A percentile compares a stretch with the other conserved stretches of the same genome.
These are phyloP conservation scores for Hymenoscyphus salicellus DNA, from an alignment of 2,329 filamentous ascomycete genomes.

Conservation along the genomic window DNA sequence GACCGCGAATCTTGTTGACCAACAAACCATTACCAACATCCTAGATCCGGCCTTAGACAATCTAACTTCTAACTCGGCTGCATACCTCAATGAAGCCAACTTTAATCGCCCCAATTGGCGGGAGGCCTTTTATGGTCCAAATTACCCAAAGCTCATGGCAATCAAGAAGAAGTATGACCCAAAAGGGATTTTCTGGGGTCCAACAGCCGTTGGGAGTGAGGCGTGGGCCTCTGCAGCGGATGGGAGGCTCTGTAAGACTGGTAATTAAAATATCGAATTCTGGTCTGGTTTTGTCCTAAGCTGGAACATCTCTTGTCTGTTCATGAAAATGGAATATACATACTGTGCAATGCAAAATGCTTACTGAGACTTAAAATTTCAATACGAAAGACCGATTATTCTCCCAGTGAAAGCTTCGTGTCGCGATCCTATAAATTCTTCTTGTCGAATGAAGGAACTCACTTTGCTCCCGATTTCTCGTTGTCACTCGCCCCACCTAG, in stretches of 20 bases:
- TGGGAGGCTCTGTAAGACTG: slow-evolving; percentile 42
- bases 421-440: no score
- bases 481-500: no score
- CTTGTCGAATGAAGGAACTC: no score
- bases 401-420: no score
- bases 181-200: slow-evolving; percentile 45
- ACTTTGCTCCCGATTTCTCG: no score
- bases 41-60: neutral
- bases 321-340: no score
- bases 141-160: slow-evolving; percentile 42
- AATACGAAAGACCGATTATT: no score
- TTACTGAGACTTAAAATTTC: no score
- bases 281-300: no score
- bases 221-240: slow-evolving; percentile 43
- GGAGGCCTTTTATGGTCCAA: slow-evolving; percentile 46
- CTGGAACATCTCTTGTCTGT: no score
- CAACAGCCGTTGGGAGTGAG: slow-evolving; percentile 50
- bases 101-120: slow-evolving; percentile 44
- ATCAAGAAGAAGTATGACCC: slow-evolving; percentile 54
- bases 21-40: neutral
- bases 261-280: no score
- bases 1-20: neutral
- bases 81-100: slow-evolving; percentile 53
- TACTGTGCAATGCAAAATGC: no score
- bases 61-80: slow-evolving; percentile 42